Conservation (phyloP, 768 basidiomycete species). For the Amanita rimosa region DNA sequence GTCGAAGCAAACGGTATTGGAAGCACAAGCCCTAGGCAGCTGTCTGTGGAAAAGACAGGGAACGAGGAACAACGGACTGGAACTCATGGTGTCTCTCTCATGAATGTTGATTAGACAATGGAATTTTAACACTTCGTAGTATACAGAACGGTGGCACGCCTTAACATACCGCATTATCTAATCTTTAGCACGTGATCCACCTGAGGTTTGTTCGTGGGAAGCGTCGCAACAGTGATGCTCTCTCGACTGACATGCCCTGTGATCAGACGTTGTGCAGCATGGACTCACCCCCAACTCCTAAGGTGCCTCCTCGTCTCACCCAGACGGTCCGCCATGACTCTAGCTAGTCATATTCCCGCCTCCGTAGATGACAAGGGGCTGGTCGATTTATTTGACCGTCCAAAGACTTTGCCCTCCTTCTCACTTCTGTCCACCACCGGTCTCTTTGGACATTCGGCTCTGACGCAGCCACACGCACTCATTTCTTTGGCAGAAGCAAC, state of each 20-base stretch:
- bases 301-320: conserved; percentile 24
- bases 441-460: conserved; percentile 70
- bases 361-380: conserved; percentile 58
- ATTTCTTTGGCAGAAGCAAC: conserved; percentile 69
- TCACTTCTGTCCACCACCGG: conserved; percentile 53
- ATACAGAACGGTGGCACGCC: neutral
- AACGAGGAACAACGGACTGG: conserved; percentile 2
- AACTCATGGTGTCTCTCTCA: neutral
- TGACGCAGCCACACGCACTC: conserved; percentile 62
- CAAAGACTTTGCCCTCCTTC: conserved; percentile 24
- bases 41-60: neutral
- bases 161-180: neutral
- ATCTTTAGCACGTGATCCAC: neutral
- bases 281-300: conserved; percentile 27
- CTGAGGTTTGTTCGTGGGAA: neutral
- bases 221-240: conserved; percentile 23
- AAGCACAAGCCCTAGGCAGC: neutral
- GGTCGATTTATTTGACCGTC: conserved; percentile 62
- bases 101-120: conserved; percentile 12
- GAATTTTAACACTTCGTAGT: neutral
- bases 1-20: neutral
- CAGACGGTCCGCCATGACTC: conserved; percentile 25
- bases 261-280: conserved; percentile 22
- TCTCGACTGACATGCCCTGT: conserved; percentile 30
- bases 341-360: conserved; percentile 39